phyloP scores from a whole-genome alignment of 352 stramenopile species.

The Peronospora belbahrii region DNA sequence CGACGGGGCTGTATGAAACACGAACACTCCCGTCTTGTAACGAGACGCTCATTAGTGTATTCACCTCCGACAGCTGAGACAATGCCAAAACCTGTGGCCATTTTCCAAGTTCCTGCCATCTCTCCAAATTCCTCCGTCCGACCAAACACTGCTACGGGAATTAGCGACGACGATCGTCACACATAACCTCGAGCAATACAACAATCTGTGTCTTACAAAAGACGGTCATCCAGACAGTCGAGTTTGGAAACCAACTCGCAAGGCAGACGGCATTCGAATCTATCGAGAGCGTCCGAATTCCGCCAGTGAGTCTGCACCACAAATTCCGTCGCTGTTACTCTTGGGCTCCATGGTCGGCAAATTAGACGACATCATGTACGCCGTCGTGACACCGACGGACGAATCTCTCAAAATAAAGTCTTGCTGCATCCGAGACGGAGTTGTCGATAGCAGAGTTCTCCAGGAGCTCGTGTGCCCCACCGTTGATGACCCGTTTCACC shows the following conservation, averaged over 20 bases:
- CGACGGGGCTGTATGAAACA: too few relatives aligned
- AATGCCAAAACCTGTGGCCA: constrained; percentile 19
- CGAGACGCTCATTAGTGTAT: constrained; percentile 9
- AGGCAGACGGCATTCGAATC: constrained; percentile 23
- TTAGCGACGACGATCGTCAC: constrained; percentile 21
- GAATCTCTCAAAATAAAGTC: constrained; percentile 31
- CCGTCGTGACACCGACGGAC: constrained; percentile 20
- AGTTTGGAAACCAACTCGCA: constrained; percentile 22
- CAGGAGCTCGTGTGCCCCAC: constrained; percentile 20
- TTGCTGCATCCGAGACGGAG: constrained; percentile 21
- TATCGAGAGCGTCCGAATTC: constrained; percentile 19
- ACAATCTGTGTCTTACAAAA: constrained; percentile 20
- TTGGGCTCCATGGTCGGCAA: constrained; percentile 25
- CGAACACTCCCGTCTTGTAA: not conserved
- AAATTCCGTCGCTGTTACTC: constrained; percentile 26
- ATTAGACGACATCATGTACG: constrained; percentile 34
- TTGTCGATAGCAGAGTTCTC: constrained; percentile 29
- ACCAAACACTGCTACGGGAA: constrained; percentile 15
- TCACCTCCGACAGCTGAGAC: constrained; percentile 5
- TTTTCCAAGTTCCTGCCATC: constrained; percentile 26
- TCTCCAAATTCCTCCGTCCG: constrained; percentile 19
- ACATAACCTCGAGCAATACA: constrained; percentile 28
- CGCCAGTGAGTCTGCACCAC: not conserved
- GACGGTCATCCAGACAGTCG: constrained; percentile 24
- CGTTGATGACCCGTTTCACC: too few relatives aligned